Evolutionary conservation across 805 yeast species (phyloP).

Genomic region (Pichia californica): DNA sequence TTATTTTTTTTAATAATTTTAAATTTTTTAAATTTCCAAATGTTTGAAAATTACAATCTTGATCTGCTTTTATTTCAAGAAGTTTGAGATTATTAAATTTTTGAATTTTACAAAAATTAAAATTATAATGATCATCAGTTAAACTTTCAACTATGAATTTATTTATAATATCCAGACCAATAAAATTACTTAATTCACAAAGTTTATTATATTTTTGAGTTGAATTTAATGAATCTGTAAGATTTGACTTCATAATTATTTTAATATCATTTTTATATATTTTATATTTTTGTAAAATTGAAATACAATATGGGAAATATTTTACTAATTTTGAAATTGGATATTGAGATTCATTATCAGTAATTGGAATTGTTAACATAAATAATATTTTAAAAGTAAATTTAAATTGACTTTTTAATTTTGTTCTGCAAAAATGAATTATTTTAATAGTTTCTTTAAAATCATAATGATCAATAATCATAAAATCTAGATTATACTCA

Average conservation of each 20-base stretch:
- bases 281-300: neutral
- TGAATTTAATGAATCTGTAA: neutral
- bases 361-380: neutral
- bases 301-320: neutral
- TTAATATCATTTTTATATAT: neutral
- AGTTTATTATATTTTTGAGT: neutral
- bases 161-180: neutral
- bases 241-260: neutral
- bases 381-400: neutral
- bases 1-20: neutral
- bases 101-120: neutral
- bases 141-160: constrained; percentile 1
- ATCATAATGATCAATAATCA: neutral
- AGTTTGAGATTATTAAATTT: neutral
- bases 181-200: neutral
- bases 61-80: constrained; percentile 1
- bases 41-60: neutral
- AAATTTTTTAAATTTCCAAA: constrained; percentile 2
- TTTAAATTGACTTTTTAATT: neutral
- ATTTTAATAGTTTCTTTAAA: constrained; percentile 1
- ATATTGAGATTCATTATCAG: neutral
- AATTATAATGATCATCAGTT: neutral
- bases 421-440: neutral
- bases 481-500: neutral
- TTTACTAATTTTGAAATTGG: neutral